Evolutionary conservation across 306 rosid genomes (phyloP).

Genomic region (Sicyos edulis): DNA sequence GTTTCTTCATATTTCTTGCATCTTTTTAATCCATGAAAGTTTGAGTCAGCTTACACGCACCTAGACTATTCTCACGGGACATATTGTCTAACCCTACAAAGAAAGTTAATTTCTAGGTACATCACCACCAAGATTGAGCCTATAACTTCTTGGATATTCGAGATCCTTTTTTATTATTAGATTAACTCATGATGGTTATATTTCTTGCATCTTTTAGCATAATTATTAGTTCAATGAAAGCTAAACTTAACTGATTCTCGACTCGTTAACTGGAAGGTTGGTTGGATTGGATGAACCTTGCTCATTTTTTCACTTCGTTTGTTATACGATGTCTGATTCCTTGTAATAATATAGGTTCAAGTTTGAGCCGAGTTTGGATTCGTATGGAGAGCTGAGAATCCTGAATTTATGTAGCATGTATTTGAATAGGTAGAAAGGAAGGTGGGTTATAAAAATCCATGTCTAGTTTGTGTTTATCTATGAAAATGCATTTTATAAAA

Average conservation of each 20-base stretch:
- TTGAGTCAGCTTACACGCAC: too few species aligned
- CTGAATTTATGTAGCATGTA: background rate
- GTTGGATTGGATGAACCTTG: background rate
- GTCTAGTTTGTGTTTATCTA: background rate
- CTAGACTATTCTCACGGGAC: too few species aligned
- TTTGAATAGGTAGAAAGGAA: background rate
- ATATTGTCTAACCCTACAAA: too few species aligned
- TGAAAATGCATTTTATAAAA: background rate
- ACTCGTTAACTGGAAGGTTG: background rate
- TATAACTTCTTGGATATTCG: too few species aligned
- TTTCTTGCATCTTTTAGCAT: background rate
- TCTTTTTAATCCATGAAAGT: too few species aligned
- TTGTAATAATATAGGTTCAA: background rate
- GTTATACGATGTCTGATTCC: background rate
- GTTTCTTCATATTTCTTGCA: background rate
- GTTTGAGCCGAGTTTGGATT: background rate
- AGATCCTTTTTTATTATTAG: too few species aligned
- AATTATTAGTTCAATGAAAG: background rate
- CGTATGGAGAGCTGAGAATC: background rate
- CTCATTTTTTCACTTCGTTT: too few species aligned
- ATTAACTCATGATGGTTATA: too few species aligned
- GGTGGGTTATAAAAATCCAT: background rate
- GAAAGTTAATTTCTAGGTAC: too few species aligned
- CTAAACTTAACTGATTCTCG: background rate
- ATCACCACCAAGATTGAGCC: too few species aligned